Conservation (phyloP, 352 stramenopile species). For the Pythium dissotocum region DNA sequence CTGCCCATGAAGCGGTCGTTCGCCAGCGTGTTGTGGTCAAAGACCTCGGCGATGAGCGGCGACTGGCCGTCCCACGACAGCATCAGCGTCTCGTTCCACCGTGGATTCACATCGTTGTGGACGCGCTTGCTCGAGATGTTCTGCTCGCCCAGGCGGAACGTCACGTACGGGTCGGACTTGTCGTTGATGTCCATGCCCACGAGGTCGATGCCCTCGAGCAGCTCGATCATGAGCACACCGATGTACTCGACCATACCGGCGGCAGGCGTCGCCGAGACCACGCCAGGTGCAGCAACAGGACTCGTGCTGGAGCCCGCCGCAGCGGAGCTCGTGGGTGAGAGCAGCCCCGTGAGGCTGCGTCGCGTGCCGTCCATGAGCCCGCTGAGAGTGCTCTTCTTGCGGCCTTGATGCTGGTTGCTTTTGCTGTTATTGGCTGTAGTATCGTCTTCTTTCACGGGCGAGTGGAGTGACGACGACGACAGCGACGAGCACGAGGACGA, state of each 20-base stretch:
- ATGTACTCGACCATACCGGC: constrained; percentile 83
- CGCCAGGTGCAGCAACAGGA: background rate
- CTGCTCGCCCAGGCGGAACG: constrained; percentile 72
- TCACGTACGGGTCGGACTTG: constrained; percentile 83
- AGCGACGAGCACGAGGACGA: constrained; percentile 31
- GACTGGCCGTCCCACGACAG: constrained; percentile 78
- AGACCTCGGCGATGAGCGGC: constrained; percentile 66
- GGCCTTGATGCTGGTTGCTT: background rate
- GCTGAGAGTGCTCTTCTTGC: constrained; percentile 27
- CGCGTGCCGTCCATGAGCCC: constrained; percentile 18
- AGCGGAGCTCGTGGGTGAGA: constrained; percentile 10
- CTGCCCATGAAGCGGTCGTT: constrained; percentile 70
- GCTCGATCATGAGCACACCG: constrained; percentile 71
- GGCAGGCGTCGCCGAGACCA: background rate
- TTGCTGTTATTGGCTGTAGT: background rate
- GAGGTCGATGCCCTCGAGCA: constrained; percentile 63
- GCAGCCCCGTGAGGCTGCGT: constrained; percentile 13
- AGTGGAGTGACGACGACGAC: constrained; percentile 58
- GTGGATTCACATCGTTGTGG: constrained; percentile 67
- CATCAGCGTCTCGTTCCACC: constrained; percentile 71
- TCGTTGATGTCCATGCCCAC: constrained; percentile 74
- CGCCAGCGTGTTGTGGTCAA: constrained; percentile 71
- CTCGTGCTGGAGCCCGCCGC: background rate
- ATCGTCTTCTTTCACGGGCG: constrained; percentile 16
- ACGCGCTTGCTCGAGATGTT: constrained; percentile 65